These are phyloP conservation scores for Fraxinus pennsylvanica DNA, from an alignment of 257 asterid species.

Conservation along the genomic window DNA sequence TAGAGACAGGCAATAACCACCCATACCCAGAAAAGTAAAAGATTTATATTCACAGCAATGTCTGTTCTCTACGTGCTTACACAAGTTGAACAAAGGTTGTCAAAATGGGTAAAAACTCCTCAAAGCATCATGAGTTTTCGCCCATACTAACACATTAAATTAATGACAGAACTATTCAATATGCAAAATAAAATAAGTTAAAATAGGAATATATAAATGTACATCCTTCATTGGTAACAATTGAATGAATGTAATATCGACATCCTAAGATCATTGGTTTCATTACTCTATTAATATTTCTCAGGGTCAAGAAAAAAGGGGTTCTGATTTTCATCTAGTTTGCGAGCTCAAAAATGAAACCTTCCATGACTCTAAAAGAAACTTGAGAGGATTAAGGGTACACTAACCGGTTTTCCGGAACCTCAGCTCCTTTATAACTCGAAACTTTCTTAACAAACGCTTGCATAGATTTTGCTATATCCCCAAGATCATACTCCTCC, in stretches of 20 bases:
- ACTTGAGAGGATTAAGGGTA: constrained; percentile 20
- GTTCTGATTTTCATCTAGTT: background rate
- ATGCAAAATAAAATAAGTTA: too few species aligned
- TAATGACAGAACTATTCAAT: too few species aligned
- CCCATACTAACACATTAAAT: too few species aligned
- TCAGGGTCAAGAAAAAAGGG: background rate
- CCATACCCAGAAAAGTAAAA: too few species aligned
- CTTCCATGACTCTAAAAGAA: background rate
- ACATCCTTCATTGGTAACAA: too few species aligned
- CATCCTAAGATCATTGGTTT: background rate
- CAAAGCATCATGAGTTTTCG: too few species aligned
- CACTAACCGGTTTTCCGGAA: constrained; percentile 68
- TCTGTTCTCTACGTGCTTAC: too few species aligned
- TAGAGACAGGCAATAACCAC: too few species aligned
- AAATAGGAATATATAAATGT: too few species aligned
- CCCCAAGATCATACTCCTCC: constrained; percentile 67
- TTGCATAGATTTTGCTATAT: constrained; percentile 85
- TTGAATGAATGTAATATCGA: background rate
- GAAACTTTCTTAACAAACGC: constrained; percentile 69
- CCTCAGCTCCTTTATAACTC: constrained; percentile 90
- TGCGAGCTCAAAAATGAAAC: constrained; percentile 18
- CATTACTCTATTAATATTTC: background rate
- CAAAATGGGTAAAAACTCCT: too few species aligned
- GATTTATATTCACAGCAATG: too few species aligned
- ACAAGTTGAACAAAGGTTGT: too few species aligned